Evolutionary conservation across 441 rosid species (phyloP).

Genomic region (Dalechampia spathulata): DNA sequence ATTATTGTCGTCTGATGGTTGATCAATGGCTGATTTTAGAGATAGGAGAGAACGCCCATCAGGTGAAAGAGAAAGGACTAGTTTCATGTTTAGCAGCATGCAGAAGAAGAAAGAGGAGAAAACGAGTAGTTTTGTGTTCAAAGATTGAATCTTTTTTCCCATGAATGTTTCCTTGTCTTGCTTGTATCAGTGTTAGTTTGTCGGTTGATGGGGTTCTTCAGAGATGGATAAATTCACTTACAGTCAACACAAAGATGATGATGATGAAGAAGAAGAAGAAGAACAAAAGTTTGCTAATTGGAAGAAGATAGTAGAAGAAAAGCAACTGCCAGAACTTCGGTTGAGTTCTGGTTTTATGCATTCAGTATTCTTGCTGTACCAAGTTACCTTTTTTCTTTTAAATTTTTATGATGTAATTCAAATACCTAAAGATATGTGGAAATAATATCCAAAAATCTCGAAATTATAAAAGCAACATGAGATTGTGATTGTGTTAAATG

Average conservation of each 20-base stretch:
- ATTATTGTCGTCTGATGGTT: slow-evolving; percentile 19
- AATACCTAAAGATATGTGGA: no score
- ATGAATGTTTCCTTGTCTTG: no score
- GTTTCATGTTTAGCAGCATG: slow-evolving; percentile 4
- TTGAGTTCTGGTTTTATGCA: no score
- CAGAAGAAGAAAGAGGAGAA: slow-evolving; percentile 13
- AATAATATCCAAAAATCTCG: no score
- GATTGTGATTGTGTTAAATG: no score
- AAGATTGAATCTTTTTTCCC: slow-evolving; percentile 10
- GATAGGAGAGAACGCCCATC: slow-evolving; percentile 89
- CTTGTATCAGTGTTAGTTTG: no score
- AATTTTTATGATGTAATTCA: no score
- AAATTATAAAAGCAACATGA: no score
- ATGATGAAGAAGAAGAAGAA: slow-evolving; percentile 7
- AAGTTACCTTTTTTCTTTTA: no score
- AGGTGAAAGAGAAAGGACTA: slow-evolving; percentile 45
- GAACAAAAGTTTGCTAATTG: neutral
- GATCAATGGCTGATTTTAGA: slow-evolving; percentile 74
- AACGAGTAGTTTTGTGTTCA: slow-evolving; percentile 5
- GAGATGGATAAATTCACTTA: slow-evolving; percentile 5
- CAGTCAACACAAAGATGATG: no score
- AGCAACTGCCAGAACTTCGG: slow-evolving; percentile 25
- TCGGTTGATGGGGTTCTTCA: no score
- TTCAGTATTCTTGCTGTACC: no score
- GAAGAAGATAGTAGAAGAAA: slow-evolving; percentile 32